Base-by-base conservation (phyloP, 257 asterid species). In the Lantana camara region DNA sequence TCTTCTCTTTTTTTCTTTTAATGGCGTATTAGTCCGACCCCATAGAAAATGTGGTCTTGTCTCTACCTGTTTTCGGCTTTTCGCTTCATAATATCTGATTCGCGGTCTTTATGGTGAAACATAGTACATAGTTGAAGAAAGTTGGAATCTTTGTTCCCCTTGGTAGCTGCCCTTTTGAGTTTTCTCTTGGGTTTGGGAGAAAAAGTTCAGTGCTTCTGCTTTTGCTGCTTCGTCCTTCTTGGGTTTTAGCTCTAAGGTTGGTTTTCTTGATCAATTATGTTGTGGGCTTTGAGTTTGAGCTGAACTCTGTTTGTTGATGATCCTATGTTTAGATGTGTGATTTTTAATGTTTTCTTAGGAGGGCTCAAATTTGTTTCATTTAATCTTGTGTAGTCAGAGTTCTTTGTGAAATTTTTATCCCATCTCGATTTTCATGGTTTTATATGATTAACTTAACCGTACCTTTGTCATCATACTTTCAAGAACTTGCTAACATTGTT, bases 51-150 rank as follows among this genome's bases (percentile, higher is more conserved):
- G 21, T 15, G 53, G 60, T 47, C 38, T 30, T 61, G 70, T 63
- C 48, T 47, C 17, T 47, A 46, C 48, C 47, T 47, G 37, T 66
- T 2, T n/a, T n/a, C n/a, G n/a, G n/a, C n/a, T n/a, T 60, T 32
- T 35, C 61, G 9, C 66, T 60, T 32, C 49, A 8, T 45, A 58
- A 54, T 67, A 73, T 54, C 78, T 19, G n/a, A 37, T 45, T 56
- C 55, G 30, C 19, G 38, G 66, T 24, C 19, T 40, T 37, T 37
- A n/a, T 47, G 34, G 14, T 57, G 44, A 47, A 63, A 69, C 49
- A 24, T 41, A 38, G 35, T 52, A 21, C 56, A 50, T 38, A 51
- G 3, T 52, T 41, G 11, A n/a, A 52, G 50, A 60, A 34, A 51
- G 52, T 51, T 23, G n/a, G 6, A 0, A 20, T 21, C 37, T 21